A percentile compares a stretch with the other conserved stretches of the same genome.
phyloP scores from a whole-genome alignment of 331 rosid genomes.

The Pyracantha coccinea region DNA sequence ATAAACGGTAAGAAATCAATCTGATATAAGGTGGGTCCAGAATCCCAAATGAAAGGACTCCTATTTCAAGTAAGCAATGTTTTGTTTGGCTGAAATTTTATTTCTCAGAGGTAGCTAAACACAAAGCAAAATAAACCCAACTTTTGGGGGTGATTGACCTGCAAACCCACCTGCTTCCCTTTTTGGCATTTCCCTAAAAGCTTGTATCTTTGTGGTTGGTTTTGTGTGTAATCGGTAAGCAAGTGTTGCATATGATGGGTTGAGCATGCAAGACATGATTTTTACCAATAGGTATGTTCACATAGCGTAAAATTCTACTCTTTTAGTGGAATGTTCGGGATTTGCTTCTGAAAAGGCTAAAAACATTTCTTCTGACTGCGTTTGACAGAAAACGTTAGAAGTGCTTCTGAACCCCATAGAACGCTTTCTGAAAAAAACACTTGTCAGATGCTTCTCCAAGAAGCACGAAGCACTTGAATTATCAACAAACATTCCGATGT shows the following conservation, averaged over 20 bases:
- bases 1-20: conserved; percentile 9
- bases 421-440: no score
- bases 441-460: no score
- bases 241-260: no score
- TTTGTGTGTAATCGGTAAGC: neutral
- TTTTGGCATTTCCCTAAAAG: conserved; percentile 45
- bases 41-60: neutral
- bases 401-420: neutral
- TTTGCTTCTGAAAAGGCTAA: no score
- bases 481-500: neutral
- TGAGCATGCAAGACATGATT: neutral
- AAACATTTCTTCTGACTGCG: neutral
- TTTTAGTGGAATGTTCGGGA: neutral
- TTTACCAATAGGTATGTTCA: neutral
- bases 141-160: conserved; percentile 9
- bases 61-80: neutral
- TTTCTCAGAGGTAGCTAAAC: conserved; percentile 4
- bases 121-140: conserved; percentile 15
- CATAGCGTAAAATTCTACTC: neutral
- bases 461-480: neutral
- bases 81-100: conserved; percentile 2
- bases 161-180: conserved; percentile 14
- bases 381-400: neutral
- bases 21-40: conserved; percentile 20
- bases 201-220: conserved; percentile 14